phyloP scores from a whole-genome alignment of 2,329 filamentous ascomycete genomes.

The Aspergillus amoenus region DNA sequence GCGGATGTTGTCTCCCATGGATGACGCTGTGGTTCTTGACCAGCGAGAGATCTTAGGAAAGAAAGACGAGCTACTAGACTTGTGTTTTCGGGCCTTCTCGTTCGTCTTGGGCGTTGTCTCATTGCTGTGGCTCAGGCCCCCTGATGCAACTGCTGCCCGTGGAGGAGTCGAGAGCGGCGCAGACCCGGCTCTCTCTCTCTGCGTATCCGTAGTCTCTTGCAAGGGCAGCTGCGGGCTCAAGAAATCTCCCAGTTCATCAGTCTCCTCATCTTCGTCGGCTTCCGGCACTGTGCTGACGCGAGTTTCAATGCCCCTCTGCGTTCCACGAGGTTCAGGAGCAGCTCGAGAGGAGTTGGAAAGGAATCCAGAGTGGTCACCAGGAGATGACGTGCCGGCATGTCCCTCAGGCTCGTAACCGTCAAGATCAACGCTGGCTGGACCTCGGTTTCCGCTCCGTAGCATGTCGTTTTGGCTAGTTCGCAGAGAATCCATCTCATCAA shows the following conservation, averaged over 20 bases:
- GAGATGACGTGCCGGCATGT: constrained; percentile 71
- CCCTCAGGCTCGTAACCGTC: constrained; percentile 82
- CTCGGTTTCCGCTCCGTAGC: constrained; percentile 23
- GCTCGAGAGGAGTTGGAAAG: constrained; percentile 58
- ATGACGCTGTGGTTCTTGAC: constrained; percentile 94
- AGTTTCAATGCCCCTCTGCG: constrained; percentile 64
- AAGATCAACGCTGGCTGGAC: constrained; percentile 61
- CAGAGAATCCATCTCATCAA: constrained; percentile 85
- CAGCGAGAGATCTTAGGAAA: constrained; percentile 94
- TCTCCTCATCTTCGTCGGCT: constrained; percentile 72
- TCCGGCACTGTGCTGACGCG: constrained; percentile 89
- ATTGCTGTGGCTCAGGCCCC: constrained; percentile 67
- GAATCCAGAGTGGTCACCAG: constrained; percentile 73
- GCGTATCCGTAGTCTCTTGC: constrained; percentile 53
- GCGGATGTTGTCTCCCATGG: constrained; percentile 74
- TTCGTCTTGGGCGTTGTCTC: constrained; percentile 73
- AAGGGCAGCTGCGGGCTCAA: constrained; percentile 58
- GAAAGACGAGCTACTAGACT: constrained; percentile 76
- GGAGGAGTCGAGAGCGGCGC: constrained; percentile 47
- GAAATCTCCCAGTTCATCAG: constrained; percentile 50
- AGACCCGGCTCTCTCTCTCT: constrained; percentile 42
- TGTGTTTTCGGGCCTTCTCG: constrained; percentile 82
- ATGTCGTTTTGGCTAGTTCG: constrained; percentile 57
- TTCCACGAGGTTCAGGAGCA: constrained; percentile 37
- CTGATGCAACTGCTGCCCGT: constrained; percentile 40